Conservation (phyloP, 192 early-diverging fungal species). For the Gaertneriomyces semiglobifer region DNA sequence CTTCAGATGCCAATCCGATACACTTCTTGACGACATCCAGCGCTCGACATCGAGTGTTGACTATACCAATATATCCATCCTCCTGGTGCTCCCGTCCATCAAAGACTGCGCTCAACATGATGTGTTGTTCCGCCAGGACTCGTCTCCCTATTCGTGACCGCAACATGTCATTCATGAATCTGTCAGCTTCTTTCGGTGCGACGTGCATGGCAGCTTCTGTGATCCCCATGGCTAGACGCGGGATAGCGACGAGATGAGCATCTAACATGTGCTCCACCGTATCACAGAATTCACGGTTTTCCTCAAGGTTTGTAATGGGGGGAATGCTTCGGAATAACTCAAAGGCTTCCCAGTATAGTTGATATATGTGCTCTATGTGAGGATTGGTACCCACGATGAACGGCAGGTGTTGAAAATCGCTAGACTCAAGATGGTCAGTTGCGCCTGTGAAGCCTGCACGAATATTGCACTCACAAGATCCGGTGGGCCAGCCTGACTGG, state of each 20-base stretch:
- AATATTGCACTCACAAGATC: slow-evolving; percentile 49
- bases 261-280: slow-evolving; percentile 69
- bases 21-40: slow-evolving; percentile 49
- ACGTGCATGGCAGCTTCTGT: slow-evolving; percentile 72
- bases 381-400: slow-evolving; percentile 93
- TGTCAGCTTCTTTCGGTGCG: slow-evolving; percentile 60
- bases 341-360: slow-evolving; percentile 93
- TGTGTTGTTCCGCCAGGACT: slow-evolving; percentile 90
- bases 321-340: slow-evolving; percentile 71
- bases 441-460: background rate
- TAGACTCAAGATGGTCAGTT: background rate
- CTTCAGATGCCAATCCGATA: slow-evolving; percentile 23
- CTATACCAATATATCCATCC: slow-evolving; percentile 62
- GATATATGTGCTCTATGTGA: slow-evolving; percentile 79
- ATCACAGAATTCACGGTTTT: slow-evolving; percentile 79
- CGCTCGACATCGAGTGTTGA: slow-evolving; percentile 65
- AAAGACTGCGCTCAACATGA: slow-evolving; percentile 63
- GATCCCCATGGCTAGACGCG: slow-evolving; percentile 83
- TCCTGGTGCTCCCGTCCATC: slow-evolving; percentile 53
- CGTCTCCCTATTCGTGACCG: slow-evolving; percentile 84
- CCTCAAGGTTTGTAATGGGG: slow-evolving; percentile 70
- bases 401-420: slow-evolving; percentile 81
- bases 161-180: slow-evolving; percentile 88
- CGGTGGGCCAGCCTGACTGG: slow-evolving; percentile 87
- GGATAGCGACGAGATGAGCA: slow-evolving; percentile 81